Base-by-base conservation (phyloP, 305 asterid species). In the Stenogyne calaminthoides region DNA sequence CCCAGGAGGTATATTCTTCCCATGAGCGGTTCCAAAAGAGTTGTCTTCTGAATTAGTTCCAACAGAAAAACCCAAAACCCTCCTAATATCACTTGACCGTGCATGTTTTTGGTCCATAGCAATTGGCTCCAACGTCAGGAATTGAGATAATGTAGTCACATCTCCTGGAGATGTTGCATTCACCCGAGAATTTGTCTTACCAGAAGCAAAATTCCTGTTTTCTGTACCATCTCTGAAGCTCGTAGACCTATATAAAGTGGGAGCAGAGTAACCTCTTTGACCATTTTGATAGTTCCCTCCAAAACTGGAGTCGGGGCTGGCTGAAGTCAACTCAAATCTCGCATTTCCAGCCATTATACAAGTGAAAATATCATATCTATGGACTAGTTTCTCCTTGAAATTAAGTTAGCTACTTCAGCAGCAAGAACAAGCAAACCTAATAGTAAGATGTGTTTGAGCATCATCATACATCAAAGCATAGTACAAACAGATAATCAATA, bases 171-270 rank as follows among this genome's bases (percentile, higher is more conserved):
- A 64, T 63, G 85, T 66, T 57, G 79, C 83, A 80, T 76, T 80
- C 67, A 86, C 95, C 80, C 93, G 82, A 46, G 89, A 81, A 78
- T 83, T 83, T 67, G 89, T 86, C 84, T 86, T 88, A 64, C 93
- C 95, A 51, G 87, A 83, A 76, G 85, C 83, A 72, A 89, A 89
- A 57, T 75, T 72, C 68, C 93, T 84, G 60, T 76, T 81, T 63
- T 89, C 97, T 18, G 77, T 78, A 70, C 85, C 75, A 75, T 93
- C 97, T 74, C 93, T 85, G 80, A 90, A 91, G 84, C 96, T 93
- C 72, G 89, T 79, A 67, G 93, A 83, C 84, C 92, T 84, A 69
- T 88, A 97, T 84, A 89, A 81, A 46, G 73, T 64, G 72, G 90
- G 81, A 75, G 86, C 85, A 64, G 89, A 77, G 77, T 80, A 88